A percentile compares a stretch with the other conserved stretches of the same genome.
phyloP scores from a whole-genome alignment of 169 alveolate genomes.

The Cryptosporidium ubiquitum region DNA sequence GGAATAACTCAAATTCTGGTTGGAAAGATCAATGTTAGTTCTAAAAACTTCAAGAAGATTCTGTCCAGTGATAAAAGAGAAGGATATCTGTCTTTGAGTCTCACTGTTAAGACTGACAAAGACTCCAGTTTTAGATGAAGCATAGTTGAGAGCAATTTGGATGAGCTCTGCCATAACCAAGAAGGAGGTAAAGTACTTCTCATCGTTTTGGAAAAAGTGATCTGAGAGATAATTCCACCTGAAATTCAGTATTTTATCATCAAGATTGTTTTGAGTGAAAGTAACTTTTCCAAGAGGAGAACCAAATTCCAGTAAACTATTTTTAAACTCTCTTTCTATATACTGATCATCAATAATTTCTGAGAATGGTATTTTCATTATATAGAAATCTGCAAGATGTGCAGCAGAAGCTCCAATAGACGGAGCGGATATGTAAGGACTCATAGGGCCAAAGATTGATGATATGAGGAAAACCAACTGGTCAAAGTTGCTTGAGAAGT shows the following conservation, averaged over 20 bases:
- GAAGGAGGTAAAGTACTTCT: neutral
- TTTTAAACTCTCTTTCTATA: conserved; percentile 6
- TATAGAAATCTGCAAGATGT: neutral
- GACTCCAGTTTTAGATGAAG: neutral
- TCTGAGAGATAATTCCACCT: conserved; percentile 2
- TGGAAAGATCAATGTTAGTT: neutral
- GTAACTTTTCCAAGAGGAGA: neutral
- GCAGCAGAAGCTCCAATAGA: conserved; percentile 60
- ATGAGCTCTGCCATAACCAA: conserved; percentile 1
- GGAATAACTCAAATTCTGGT: neutral
- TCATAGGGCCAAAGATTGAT: conserved; percentile 10
- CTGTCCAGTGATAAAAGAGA: conserved; percentile 23
- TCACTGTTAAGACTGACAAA: neutral
- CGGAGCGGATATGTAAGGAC: conserved; percentile 61
- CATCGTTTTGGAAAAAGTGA: neutral
- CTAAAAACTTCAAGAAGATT: conserved; percentile 22
- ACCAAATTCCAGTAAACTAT: conserved; percentile 1
- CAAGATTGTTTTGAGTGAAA: neutral
- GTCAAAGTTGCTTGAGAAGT: neutral
- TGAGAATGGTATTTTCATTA: neutral
- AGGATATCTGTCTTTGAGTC: neutral
- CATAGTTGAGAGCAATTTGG: neutral
- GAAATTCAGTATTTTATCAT: neutral
- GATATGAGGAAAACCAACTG: conserved; percentile 3
- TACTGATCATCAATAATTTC: neutral